Evolutionary conservation across 2,329 filamentous ascomycete species (phyloP), one percentile per base, ranked within the genome.

Genomic region (Xylaria sp.): DNA sequence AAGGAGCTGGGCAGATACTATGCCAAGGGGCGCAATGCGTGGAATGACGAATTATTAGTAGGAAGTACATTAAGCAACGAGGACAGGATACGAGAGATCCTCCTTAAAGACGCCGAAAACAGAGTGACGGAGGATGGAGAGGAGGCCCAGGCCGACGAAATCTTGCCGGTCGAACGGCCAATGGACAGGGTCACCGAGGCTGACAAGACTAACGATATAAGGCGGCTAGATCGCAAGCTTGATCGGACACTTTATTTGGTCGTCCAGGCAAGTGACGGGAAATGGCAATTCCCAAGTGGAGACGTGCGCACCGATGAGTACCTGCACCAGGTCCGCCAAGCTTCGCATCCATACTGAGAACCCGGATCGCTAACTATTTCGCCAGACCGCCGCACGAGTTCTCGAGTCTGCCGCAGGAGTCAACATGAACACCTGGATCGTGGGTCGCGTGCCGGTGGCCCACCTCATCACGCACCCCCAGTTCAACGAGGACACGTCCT

Each of bases 361-460:
- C 17, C 20, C 24, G 40, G 26, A 18, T 45, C 8, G 39, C 64
- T 66, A 63, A 69, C 51, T 16, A 50, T 18, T 20, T 39, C 20
- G 7, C 58, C 65, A 99, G 94, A 87, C 90, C 41, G 92, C 93
- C 37, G 84, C 91, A 69, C 84, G 92, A 56, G 86, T 92, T 50
- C 80, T 97, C 20, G 79, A 87, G 48, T 81, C 90, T 66, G 80
- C 91, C 2, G 92, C 88, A 8, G 94, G 94, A 54, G 76, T 90
- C 57, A 95, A 99, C 80, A 97, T 99, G 92, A 97, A 97, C 78
- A 97, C 92, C 50, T 99, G 94, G 92, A 85, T 97, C 64, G 90
- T 99, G 47, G 93, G 92, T 56, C 92, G 92, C 66, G 89, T 89
- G 54, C 94, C 94, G 9, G 83, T 97, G 54, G 93, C 92, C 21